phyloP scores from a whole-genome alignment of 1,139 yeast species.

The Magnusiomyces magnusii region DNA sequence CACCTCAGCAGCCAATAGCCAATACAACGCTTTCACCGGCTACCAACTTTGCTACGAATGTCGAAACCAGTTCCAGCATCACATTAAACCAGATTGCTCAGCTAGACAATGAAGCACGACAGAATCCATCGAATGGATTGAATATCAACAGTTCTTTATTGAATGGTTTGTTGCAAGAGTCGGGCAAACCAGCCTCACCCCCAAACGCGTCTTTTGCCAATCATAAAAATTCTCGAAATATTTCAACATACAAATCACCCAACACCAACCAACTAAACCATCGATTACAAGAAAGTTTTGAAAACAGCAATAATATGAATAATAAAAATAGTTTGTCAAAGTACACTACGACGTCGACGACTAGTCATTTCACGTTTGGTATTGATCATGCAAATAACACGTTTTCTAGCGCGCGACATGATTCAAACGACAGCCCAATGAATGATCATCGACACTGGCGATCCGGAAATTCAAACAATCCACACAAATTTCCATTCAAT shows the following conservation, averaged over 20 bases:
- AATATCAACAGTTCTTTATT: neutral
- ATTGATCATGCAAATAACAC: neutral
- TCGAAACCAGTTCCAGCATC: neutral
- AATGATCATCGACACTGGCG: neutral
- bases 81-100: neutral
- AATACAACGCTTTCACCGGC: neutral
- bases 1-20: neutral
- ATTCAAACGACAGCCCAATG: neutral
- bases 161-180: neutral
- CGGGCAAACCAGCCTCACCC: neutral
- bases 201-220: neutral
- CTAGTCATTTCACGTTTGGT: conserved; percentile 14
- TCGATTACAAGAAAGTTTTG: neutral
- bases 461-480: neutral
- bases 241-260: neutral
- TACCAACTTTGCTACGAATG: neutral
- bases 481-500: neutral
- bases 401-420: neutral
- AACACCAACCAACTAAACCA: neutral
- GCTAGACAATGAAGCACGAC: neutral
- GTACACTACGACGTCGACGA: conserved; percentile 8
- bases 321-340: neutral
- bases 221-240: neutral
- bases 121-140: neutral
- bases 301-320: neutral